Evolutionary conservation across 768 basidiomycete species (phyloP).

Genomic region (Suillus plorans): DNA sequence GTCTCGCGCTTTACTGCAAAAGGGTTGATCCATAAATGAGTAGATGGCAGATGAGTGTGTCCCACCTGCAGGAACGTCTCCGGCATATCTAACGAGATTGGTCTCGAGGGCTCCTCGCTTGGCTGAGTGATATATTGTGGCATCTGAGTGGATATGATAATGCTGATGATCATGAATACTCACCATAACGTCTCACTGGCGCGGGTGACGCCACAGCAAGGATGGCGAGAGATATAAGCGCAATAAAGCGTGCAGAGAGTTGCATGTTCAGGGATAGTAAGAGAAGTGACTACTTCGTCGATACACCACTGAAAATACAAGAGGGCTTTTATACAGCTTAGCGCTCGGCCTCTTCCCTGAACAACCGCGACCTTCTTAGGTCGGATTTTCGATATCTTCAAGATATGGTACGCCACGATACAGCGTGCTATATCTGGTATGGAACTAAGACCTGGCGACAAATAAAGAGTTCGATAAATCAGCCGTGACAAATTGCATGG

Average conservation of each 20-base stretch:
- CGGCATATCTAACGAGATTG: neutral
- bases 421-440: neutral
- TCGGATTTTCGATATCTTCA: neutral
- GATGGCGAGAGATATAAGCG: neutral
- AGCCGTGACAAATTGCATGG: neutral
- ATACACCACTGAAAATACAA: neutral
- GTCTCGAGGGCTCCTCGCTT: neutral
- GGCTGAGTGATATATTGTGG: neutral
- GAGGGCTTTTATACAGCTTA: neutral
- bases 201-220: constrained; percentile 1
- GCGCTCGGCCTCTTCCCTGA: neutral
- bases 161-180: neutral
- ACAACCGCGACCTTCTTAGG: no score
- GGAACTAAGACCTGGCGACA: neutral
- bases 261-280: neutral
- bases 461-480: neutral
- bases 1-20: neutral
- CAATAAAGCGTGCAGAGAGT: neutral
- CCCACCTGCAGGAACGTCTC: no score
- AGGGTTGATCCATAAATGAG: no score
- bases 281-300: neutral
- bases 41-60: no score
- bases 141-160: neutral
- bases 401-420: neutral
- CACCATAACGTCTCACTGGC: neutral